Evolutionary conservation across 192 early-diverging fungal species (phyloP).

Genomic region (Rhizophagus sp.): DNA sequence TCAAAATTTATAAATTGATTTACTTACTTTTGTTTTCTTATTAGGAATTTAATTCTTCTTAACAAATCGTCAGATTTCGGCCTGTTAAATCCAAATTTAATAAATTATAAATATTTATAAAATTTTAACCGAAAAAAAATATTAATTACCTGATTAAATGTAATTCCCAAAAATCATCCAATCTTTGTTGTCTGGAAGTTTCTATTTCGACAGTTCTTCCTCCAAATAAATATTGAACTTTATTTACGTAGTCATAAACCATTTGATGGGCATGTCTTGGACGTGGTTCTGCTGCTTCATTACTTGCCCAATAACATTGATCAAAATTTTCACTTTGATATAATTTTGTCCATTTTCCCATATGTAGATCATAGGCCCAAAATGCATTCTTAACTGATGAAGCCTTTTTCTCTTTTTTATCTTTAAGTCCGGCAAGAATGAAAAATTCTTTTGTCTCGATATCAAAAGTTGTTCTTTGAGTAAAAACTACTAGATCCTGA

Average conservation of each 20-base stretch:
- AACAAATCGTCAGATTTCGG: slow-evolving; percentile 19
- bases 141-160: slow-evolving; percentile 58
- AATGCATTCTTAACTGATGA: slow-evolving; percentile 74
- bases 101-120: background rate
- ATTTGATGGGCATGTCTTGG: slow-evolving; percentile 94
- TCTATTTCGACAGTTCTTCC: slow-evolving; percentile 82
- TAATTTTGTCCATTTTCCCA: slow-evolving; percentile 60
- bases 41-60: slow-evolving; percentile 9
- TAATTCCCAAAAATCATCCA: slow-evolving; percentile 88
- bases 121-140: no score
- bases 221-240: slow-evolving; percentile 89
- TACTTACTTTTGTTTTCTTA: slow-evolving; percentile 25
- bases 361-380: slow-evolving; percentile 70
- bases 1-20: background rate
- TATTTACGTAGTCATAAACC: slow-evolving; percentile 74
- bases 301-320: slow-evolving; percentile 26
- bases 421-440: slow-evolving; percentile 74
- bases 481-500: slow-evolving; percentile 75
- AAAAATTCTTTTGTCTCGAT: slow-evolving; percentile 77
- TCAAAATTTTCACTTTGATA: slow-evolving; percentile 63
- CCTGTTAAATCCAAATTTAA: background rate
- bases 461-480: slow-evolving; percentile 84
- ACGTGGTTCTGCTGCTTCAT: slow-evolving; percentile 56
- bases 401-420: slow-evolving; percentile 51
- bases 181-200: slow-evolving; percentile 54